Percentiles rank a stretch among this genome's conserved stretches.
Evolutionary conservation across 495 filamentous ascomycete genomes (phyloP).

Genomic region (Hypoxylon rickii): DNA sequence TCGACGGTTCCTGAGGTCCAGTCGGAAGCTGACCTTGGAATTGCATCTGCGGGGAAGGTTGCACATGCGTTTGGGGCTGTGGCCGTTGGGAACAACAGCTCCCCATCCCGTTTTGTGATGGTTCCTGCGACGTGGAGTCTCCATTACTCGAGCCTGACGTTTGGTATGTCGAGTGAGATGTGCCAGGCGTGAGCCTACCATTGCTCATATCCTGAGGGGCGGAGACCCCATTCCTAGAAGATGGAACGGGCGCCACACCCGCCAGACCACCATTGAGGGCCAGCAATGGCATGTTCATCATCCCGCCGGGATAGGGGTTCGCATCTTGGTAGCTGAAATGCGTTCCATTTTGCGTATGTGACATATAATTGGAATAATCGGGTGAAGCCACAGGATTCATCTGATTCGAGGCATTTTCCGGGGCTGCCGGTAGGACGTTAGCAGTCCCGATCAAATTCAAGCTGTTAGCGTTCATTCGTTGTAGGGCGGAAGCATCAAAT

Average conservation of each 20-base stretch:
- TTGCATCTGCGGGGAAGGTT: constrained; percentile 11
- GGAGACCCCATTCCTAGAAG: constrained; percentile 20
- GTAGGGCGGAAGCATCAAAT: constrained; percentile 46
- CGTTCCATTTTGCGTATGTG: constrained; percentile 8
- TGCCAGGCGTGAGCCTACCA: constrained; percentile 13
- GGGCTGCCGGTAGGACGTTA: not conserved
- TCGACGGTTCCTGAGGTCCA: constrained; percentile 5
- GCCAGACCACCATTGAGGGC: constrained; percentile 5
- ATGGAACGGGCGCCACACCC: constrained; percentile 1
- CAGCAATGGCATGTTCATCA: constrained; percentile 1
- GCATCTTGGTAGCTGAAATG: not conserved
- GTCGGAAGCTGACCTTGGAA: constrained; percentile 10
- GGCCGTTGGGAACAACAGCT: constrained; percentile 31
- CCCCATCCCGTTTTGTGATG: not conserved
- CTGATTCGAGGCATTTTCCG: constrained; percentile 1
- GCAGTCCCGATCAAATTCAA: constrained; percentile 41
- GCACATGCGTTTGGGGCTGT: constrained; percentile 14
- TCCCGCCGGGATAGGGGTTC: not conserved
- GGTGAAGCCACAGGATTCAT: not conserved
- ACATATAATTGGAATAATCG: constrained; percentile 5
- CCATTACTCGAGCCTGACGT: constrained; percentile 22
- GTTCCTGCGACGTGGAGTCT: constrained; percentile 21
- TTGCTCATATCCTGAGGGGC: constrained; percentile 17
- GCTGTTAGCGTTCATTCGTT: constrained; percentile 51
- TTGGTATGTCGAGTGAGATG: constrained; percentile 27